Conservation (phyloP, 768 basidiomycete species). For the Podaxis sp. region DNA sequence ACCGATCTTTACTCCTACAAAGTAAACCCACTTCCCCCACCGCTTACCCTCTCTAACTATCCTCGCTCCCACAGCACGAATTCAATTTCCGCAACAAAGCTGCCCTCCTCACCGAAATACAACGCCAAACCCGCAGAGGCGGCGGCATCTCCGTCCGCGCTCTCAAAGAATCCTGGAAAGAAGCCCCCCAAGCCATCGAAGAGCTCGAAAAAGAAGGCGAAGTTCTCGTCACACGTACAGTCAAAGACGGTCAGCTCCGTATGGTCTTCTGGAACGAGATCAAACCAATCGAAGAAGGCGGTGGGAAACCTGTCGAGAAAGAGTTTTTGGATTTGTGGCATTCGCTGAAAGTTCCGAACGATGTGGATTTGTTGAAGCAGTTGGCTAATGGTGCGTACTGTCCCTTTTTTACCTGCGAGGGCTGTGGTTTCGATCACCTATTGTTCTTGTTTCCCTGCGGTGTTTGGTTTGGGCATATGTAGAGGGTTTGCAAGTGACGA, state of each 20-base stretch:
- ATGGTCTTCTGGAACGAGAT: constrained; percentile 93
- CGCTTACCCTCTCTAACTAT: neutral
- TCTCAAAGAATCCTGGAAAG: constrained; percentile 90
- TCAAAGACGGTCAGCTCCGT: constrained; percentile 76
- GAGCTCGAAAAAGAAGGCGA: constrained; percentile 21
- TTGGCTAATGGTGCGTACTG: constrained; percentile 59
- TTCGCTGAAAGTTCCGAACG: constrained; percentile 76
- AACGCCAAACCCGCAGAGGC: constrained; percentile 77
- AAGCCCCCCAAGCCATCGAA: constrained; percentile 49
- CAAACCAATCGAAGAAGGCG: constrained; percentile 68
- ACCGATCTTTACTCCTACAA: constrained; percentile 86
- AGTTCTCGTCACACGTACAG: constrained; percentile 71
- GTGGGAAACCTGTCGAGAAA: constrained; percentile 73
- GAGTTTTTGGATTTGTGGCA: constrained; percentile 91
- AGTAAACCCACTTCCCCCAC: constrained; percentile 30
- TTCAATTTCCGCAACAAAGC: constrained; percentile 83
- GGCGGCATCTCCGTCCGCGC: constrained; percentile 81
- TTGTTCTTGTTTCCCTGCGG: neutral
- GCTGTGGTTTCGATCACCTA: constrained; percentile 8
- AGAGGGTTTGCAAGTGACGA: constrained; percentile 82
- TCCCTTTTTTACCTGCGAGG: neutral
- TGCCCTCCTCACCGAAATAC: constrained; percentile 79
- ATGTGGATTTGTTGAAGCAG: constrained; percentile 75
- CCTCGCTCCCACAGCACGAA: constrained; percentile 57
- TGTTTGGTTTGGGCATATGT: constrained; percentile 8